These are phyloP conservation scores for Pisolithus sp. DNA, from an alignment of 768 basidiomycete genomes.

Conservation along the genomic window DNA sequence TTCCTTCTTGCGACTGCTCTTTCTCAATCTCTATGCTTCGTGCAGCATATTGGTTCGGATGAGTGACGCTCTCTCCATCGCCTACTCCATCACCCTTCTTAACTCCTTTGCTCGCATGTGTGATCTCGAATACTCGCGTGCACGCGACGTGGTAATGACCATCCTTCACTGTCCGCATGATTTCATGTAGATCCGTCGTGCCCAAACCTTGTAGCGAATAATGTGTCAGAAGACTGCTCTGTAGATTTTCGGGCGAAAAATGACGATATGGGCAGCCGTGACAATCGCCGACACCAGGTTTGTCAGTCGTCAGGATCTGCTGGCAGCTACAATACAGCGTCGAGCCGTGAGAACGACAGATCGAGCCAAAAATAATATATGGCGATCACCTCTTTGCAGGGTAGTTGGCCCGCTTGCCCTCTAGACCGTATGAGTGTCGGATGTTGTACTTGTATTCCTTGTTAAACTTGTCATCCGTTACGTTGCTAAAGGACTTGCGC, in stretches of 20 bases:
- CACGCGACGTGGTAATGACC: slow-evolving; percentile 93
- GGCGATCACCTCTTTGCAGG: slow-evolving; percentile 73
- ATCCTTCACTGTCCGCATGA: slow-evolving; percentile 71
- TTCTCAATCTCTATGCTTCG: slow-evolving; percentile 63
- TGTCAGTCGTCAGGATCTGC: slow-evolving; percentile 68
- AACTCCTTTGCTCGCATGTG: slow-evolving; percentile 64
- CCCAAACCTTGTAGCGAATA: slow-evolving; percentile 63
- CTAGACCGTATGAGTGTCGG: slow-evolving; percentile 88
- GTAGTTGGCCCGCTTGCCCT: slow-evolving; percentile 93
- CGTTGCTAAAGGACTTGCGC: slow-evolving; percentile 74
- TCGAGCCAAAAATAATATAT: neutral
- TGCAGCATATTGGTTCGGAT: slow-evolving; percentile 89
- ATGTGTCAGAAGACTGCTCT: slow-evolving; percentile 62
- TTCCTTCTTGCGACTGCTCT: slow-evolving; percentile 32
- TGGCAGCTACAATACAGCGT: slow-evolving; percentile 57
- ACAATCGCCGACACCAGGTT: slow-evolving; percentile 59
- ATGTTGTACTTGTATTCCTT: slow-evolving; percentile 98
- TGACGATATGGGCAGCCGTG: slow-evolving; percentile 94
- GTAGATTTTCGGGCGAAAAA: slow-evolving; percentile 77
- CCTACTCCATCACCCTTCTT: slow-evolving; percentile 89
- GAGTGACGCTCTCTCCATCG: slow-evolving; percentile 79
- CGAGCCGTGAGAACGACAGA: neutral
- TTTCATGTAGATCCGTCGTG: slow-evolving; percentile 69
- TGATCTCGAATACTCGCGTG: slow-evolving; percentile 94
- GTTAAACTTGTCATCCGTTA: slow-evolving; percentile 93